These are phyloP conservation scores for Fusarium bulbicola DNA, from an alignment of 2,329 filamentous ascomycete species.

Conservation along the genomic window DNA sequence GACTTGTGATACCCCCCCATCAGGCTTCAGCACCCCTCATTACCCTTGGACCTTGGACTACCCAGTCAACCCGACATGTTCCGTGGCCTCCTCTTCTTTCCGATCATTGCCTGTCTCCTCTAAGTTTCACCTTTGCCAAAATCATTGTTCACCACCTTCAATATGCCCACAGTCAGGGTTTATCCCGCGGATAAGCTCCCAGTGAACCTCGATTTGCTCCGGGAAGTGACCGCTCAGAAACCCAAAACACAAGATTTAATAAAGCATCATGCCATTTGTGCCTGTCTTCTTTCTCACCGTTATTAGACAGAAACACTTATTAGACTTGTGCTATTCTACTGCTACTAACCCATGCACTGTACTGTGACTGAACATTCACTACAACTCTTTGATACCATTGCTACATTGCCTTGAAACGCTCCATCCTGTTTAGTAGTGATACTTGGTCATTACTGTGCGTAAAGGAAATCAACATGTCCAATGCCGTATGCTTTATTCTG, in stretches of 20 bases:
- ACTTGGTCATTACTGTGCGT: background rate
- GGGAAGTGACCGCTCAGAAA: background rate
- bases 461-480: conserved; percentile 4
- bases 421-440: background rate
- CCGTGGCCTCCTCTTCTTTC: conserved; percentile 22
- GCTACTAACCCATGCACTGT: conserved; percentile 2
- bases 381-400: background rate
- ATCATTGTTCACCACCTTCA: conserved; percentile 24
- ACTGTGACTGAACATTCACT: background rate
- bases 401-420: background rate
- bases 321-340: background rate
- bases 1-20: conserved; percentile 5
- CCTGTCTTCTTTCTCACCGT: conserved; percentile 2
- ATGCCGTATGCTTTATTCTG: conserved; percentile 23
- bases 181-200: conserved; percentile 11
- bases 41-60: conserved; percentile 1
- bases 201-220: conserved; percentile 5
- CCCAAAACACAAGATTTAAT: conserved; percentile 15
- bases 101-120: conserved; percentile 20
- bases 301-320: background rate
- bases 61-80: conserved; percentile 26
- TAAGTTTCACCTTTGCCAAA: conserved; percentile 8
- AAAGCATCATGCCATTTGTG: conserved; percentile 26
- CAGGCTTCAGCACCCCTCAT: conserved; percentile 14
- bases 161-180: conserved; percentile 30